These are phyloP conservation scores for Pseudocercospora fijiensis DNA, from an alignment of 2,329 filamentous ascomycete species.

Conservation along the genomic window DNA sequence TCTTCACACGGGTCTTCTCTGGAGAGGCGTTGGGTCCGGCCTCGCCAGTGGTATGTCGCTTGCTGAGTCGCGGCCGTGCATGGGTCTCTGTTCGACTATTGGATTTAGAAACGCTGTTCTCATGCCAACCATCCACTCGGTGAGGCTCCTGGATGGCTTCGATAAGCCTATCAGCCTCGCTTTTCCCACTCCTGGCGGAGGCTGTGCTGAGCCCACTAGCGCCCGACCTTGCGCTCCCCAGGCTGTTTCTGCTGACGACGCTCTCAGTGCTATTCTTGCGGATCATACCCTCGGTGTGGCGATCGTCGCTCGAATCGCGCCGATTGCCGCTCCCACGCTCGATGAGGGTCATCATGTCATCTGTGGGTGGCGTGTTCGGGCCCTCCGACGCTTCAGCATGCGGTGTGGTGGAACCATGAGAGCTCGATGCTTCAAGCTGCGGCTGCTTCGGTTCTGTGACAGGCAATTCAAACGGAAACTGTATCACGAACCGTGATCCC, in stretches of 20 bases:
- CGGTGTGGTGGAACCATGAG: constrained; percentile 33
- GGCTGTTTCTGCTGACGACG: constrained; percentile 53
- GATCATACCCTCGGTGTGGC: constrained; percentile 19
- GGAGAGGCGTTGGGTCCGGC: constrained; percentile 16
- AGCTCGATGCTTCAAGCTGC: constrained; percentile 18
- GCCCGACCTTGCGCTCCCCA: constrained; percentile 45
- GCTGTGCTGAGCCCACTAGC: constrained; percentile 36
- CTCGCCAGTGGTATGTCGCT: constrained; percentile 30
- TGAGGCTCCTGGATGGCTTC: constrained; percentile 66
- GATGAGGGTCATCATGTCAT: constrained; percentile 63
- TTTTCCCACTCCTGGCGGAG: constrained; percentile 48
- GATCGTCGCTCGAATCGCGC: constrained; percentile 20
- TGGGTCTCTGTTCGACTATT: constrained; percentile 24
- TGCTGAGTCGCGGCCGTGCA: constrained; percentile 29
- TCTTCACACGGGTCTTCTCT: constrained; percentile 23
- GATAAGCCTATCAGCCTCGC: constrained; percentile 69
- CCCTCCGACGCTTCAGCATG: constrained; percentile 15
- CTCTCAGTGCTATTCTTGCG: constrained; percentile 46
- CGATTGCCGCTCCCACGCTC: constrained; percentile 44
- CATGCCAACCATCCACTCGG: constrained; percentile 34
- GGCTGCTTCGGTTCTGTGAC: constrained; percentile 34
- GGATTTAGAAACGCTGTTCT: constrained; percentile 21
- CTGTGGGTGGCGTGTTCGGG: constrained; percentile 21
- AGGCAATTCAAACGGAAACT: constrained; percentile 71
- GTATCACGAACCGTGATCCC: constrained; percentile 78